Evolutionary conservation across 495 filamentous ascomycete species (phyloP).

Genomic region (Aspergillus sclerotiicarbonarius): DNA sequence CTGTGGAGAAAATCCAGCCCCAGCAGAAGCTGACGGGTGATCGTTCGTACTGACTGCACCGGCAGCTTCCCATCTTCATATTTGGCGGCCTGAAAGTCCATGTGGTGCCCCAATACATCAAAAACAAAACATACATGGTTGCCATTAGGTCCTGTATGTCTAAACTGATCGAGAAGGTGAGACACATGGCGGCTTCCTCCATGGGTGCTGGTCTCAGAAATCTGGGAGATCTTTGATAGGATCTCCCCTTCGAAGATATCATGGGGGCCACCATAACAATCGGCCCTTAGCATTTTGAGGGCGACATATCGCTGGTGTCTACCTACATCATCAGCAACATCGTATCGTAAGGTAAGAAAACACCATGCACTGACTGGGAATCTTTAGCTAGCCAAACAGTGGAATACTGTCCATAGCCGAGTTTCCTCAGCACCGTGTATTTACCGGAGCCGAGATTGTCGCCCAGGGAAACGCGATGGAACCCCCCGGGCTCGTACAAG

Average conservation of each 20-base stretch:
- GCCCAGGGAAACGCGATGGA: constrained; percentile 77
- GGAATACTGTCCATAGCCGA: constrained; percentile 89
- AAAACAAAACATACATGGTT: constrained; percentile 31
- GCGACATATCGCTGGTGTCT: constrained; percentile 26
- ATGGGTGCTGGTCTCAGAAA: constrained; percentile 47
- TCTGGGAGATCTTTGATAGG: constrained; percentile 18
- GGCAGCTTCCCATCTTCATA: constrained; percentile 38
- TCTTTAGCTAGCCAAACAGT: constrained; percentile 71
- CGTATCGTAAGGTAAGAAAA: constrained; percentile 3
- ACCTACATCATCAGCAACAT: constrained; percentile 6
- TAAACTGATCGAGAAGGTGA: constrained; percentile 31
- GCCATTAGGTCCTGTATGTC: constrained; percentile 34
- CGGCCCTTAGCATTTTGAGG: constrained; percentile 36
- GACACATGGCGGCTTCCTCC: constrained; percentile 26
- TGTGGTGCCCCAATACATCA: constrained; percentile 27
- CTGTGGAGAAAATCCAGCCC: constrained; percentile 84
- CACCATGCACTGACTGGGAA: constrained; percentile 20
- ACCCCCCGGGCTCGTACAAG: constrained; percentile 76
- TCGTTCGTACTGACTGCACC: constrained; percentile 76
- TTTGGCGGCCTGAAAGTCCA: constrained; percentile 16
- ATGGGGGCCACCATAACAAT: constrained; percentile 26
- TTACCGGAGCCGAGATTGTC: constrained; percentile 81
- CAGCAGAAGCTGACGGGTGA: constrained; percentile 80
- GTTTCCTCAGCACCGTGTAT: constrained; percentile 81
- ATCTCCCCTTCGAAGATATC: constrained; percentile 29